Evolutionary conservation across 441 rosid species (phyloP).

Genomic region (Pelargonium myrrhifolium): DNA sequence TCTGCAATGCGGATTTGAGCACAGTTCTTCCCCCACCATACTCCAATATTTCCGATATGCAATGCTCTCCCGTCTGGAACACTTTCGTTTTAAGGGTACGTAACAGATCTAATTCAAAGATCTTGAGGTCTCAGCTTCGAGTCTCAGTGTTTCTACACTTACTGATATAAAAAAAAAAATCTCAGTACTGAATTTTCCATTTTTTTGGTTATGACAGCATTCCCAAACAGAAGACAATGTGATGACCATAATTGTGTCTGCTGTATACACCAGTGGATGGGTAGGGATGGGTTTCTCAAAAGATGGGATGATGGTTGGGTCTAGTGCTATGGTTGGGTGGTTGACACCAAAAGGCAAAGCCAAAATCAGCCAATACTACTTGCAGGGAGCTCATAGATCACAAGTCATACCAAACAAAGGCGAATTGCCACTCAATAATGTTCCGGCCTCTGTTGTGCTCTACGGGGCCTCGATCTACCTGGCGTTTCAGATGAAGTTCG

Average conservation of each 20-base stretch:
- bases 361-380: slow-evolving; percentile 62
- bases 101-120: slow-evolving; percentile 11
- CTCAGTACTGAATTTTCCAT: not conserved
- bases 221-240: slow-evolving; percentile 55
- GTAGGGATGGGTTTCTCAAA: slow-evolving; percentile 83
- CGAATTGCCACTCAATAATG: slow-evolving; percentile 56
- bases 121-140: too few relatives aligned
- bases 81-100: slow-evolving; percentile 64
- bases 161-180: too few relatives aligned
- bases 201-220: slow-evolving; percentile 38
- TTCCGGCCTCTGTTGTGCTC: slow-evolving; percentile 67
- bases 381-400: slow-evolving; percentile 50
- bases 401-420: slow-evolving; percentile 71
- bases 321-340: slow-evolving; percentile 93
- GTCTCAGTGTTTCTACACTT: too few relatives aligned
- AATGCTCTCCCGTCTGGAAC: slow-evolving; percentile 75
- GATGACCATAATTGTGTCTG: slow-evolving; percentile 63
- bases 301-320: slow-evolving; percentile 84
- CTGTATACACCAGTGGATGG: slow-evolving; percentile 83
- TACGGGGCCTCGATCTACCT: slow-evolving; percentile 68
- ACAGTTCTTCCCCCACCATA: slow-evolving; percentile 78
- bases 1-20: slow-evolving; percentile 47
- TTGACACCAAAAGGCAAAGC: slow-evolving; percentile 66
- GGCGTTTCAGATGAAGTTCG: slow-evolving; percentile 68
- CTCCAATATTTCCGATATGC: slow-evolving; percentile 50